A percentile compares a stretch with the other conserved stretches of the same genome.
phyloP scores from a whole-genome alignment of 2,329 filamentous ascomycete species.

The Paecilomyces fulvus region DNA sequence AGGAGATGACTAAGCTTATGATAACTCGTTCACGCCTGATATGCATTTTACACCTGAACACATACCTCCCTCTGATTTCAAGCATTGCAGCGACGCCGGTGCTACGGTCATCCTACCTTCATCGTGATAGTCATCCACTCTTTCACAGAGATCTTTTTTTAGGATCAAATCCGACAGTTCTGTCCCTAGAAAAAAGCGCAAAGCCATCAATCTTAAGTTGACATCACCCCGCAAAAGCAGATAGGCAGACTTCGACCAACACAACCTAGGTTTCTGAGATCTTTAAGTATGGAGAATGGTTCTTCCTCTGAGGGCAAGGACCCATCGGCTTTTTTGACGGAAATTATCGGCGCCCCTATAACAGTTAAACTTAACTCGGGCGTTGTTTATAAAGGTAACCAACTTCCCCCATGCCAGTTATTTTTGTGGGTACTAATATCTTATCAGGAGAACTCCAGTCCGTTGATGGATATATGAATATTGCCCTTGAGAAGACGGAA shows the following conservation, averaged over 20 bases:
- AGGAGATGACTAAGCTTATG: neutral
- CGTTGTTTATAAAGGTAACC: constrained; percentile 85
- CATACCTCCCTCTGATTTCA: no score
- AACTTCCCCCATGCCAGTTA: neutral
- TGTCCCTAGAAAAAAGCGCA: no score
- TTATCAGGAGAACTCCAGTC: constrained; percentile 79
- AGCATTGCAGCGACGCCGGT: no score
- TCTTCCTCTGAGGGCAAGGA: constrained; percentile 68
- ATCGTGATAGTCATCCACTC: no score
- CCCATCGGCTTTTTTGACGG: constrained; percentile 83
- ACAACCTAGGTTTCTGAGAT: neutral
- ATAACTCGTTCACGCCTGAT: no score
- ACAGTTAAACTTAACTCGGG: constrained; percentile 98
- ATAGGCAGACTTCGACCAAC: neutral
- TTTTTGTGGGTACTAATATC: constrained; percentile 4
- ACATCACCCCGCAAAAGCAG: neutral
- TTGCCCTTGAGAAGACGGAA: constrained; percentile 89
- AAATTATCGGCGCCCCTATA: constrained; percentile 89
- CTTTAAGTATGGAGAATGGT: constrained; percentile 63
- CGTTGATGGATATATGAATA: constrained; percentile 99
- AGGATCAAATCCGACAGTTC: no score
- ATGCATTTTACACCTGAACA: no score
- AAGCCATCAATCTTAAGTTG: no score
- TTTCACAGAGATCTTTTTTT: no score
- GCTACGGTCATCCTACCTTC: no score